phyloP scores from a whole-genome alignment of 148 eudicot genomes.

The Cornus florida region DNA sequence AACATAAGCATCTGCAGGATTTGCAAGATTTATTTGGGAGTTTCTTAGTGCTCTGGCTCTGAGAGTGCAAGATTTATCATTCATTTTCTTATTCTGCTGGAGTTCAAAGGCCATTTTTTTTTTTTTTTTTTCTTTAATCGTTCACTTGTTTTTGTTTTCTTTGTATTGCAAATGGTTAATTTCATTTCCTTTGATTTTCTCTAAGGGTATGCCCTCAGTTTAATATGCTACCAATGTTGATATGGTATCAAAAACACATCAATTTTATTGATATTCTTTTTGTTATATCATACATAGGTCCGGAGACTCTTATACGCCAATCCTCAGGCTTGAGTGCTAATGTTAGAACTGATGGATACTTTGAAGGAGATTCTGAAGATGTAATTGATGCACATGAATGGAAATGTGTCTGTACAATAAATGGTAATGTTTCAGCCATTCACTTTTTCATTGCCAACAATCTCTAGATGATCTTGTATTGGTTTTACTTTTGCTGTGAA shows the following conservation, averaged over 20 bases:
- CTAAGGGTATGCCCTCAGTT: too few species aligned
- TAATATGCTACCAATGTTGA: neutral
- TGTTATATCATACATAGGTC: slow-evolving; percentile 36
- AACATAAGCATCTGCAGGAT: too few species aligned
- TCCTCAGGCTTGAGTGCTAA: slow-evolving; percentile 49
- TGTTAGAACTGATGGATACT: slow-evolving; percentile 43
- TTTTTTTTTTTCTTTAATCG: too few species aligned
- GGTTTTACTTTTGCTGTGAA: slow-evolving; percentile 2
- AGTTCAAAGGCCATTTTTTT: too few species aligned
- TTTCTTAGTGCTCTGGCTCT: too few species aligned
- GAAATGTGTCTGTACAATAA: slow-evolving; percentile 79
- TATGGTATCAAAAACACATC: neutral
- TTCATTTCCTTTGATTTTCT: too few species aligned
- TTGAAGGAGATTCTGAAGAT: slow-evolving; percentile 66
- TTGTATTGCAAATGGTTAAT: too few species aligned
- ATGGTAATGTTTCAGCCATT: slow-evolving; percentile 42
- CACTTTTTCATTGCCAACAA: slow-evolving; percentile 1
- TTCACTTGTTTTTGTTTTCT: too few species aligned
- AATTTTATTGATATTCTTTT: neutral
- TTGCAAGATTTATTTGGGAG: too few species aligned
- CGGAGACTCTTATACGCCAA: slow-evolving; percentile 75
- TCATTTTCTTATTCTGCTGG: too few species aligned
- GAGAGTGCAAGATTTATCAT: too few species aligned
- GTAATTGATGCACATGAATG: slow-evolving; percentile 84
- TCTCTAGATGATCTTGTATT: neutral